These are phyloP conservation scores for Polygonum aviculare DNA, from an alignment of 148 eudicot species.

Conservation along the genomic window DNA sequence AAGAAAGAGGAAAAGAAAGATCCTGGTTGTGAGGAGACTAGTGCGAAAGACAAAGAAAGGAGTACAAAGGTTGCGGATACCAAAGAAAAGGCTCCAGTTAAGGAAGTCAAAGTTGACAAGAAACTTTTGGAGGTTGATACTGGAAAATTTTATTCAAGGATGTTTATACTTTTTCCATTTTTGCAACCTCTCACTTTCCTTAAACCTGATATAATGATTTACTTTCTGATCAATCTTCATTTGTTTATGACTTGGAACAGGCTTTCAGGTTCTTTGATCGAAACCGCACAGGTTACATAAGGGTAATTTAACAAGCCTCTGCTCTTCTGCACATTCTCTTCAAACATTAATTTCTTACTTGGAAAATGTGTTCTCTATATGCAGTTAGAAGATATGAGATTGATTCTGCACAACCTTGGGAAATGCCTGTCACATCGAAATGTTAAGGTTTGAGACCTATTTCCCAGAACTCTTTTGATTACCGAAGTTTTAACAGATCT, in stretches of 20 bases:
- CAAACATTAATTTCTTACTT: background rate
- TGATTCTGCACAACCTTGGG: conserved; percentile 79
- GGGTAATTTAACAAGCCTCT: conserved; percentile 35
- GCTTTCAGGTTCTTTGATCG: conserved; percentile 98
- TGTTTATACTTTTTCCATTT: background rate
- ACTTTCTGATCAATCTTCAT: background rate
- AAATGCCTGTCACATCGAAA: conserved; percentile 76
- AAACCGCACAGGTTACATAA: conserved; percentile 75
- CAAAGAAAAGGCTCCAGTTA: conserved; percentile 23
- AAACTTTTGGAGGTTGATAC: conserved; percentile 60
- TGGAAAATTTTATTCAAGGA: background rate
- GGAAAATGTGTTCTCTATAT: background rate
- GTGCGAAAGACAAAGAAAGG: conserved; percentile 26
- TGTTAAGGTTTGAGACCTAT: conserved; percentile 56
- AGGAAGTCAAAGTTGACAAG: conserved; percentile 50
- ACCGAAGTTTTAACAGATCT: too few species aligned
- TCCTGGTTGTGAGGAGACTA: conserved; percentile 17
- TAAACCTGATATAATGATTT: background rate
- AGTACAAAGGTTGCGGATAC: conserved; percentile 24
- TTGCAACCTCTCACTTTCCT: too few species aligned
- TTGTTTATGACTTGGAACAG: conserved; percentile 28
- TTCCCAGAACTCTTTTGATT: background rate
- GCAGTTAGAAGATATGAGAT: conserved; percentile 91
- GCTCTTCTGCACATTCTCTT: background rate
- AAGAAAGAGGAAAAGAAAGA: conserved; percentile 23